Base-by-base conservation (phyloP, 2,329 filamentous ascomycete species). In the Ascochyta lentis region DNA sequence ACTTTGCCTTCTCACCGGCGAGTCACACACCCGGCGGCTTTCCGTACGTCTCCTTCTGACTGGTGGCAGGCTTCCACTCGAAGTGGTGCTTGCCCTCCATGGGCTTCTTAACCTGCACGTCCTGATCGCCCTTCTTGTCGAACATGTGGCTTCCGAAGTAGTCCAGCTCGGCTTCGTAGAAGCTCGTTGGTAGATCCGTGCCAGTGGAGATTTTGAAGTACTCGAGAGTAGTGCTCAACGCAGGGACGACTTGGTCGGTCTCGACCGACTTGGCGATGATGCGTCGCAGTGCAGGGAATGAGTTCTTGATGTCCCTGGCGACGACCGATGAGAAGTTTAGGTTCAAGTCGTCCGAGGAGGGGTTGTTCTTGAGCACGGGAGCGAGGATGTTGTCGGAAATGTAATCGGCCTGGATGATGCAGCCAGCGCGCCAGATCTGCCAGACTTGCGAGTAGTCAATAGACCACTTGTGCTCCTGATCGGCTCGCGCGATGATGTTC, bases 91-190 rank as follows among this genome's bases (percentile, higher is more conserved):
- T 80, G 2, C 86, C 86, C 60, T 83, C 86, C 58, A 75, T 76
- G 2, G 84, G 79, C 54, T 79, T 64, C 51, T 66, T 68, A 19
- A 69, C 74, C 1, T 82, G 80, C 2, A 80, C 76, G 44, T 78
- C 79, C 60, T 72, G 68, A 29, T 87, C 83, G 2, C 79, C 80
- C 60, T 82, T 82, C 58, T 81, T 77, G 67, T 89, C 86, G 68
- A 84, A 90, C 76, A 83, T 84, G 70, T 90, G 87, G 34, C 82
- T 80, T 0, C 88, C 88, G 68, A 91, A 91, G 66, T 86, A 89
- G 67, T 90, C 87, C 70, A 91, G 76, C 76, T 91, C 82, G 0
- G 87, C 87, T 73, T 90, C 87, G 76, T 88, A 87, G 67, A 91
- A 90, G 53, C 83, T 81, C 4, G 87, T 89, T 0, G 88, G 88